Percentiles rank a stretch among this genome's conserved stretches.
These are phyloP conservation scores for Coffea canephora DNA, from an alignment of 257 asterid genomes.

Conservation along the genomic window DNA sequence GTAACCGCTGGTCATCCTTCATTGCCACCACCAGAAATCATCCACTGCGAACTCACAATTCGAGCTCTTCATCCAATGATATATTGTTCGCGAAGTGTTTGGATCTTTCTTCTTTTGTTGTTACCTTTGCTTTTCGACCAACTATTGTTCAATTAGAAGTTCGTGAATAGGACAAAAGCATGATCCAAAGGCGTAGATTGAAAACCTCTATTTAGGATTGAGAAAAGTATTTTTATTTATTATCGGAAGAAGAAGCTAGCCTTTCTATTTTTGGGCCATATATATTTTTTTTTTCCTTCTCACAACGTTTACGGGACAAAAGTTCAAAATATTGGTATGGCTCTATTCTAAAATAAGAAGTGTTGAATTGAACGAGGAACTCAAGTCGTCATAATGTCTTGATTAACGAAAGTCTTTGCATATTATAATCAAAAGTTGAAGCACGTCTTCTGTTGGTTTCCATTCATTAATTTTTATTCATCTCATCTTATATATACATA, in stretches of 20 bases:
- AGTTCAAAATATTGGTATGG: too few species aligned
- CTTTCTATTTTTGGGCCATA: too few species aligned
- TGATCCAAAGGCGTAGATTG: not conserved
- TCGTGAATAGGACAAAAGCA: not conserved
- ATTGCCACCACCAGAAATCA: not conserved
- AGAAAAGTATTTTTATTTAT: not conserved
- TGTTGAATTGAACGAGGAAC: too few species aligned
- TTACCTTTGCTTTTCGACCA: not conserved
- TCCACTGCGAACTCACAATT: not conserved
- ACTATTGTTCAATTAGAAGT: not conserved
- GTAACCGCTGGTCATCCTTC: not conserved
- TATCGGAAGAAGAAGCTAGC: not conserved
- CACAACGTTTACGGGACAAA: too few species aligned
- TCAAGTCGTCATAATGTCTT: too few species aligned
- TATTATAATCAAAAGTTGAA: too few species aligned
- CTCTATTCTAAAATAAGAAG: too few species aligned
- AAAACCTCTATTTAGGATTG: not conserved
- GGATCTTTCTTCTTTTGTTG: not conserved
- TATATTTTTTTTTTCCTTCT: too few species aligned
- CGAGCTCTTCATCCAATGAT: constrained; percentile 4
- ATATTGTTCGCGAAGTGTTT: constrained; percentile 3
- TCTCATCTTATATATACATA: too few species aligned
- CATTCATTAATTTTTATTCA: too few species aligned
- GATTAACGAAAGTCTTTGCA: too few species aligned
- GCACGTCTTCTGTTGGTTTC: too few species aligned